Evolutionary conservation across 2,329 filamentous ascomycete species (phyloP), one percentile per base, ranked within the genome.

Genomic region (Metarhizium brunneum): DNA sequence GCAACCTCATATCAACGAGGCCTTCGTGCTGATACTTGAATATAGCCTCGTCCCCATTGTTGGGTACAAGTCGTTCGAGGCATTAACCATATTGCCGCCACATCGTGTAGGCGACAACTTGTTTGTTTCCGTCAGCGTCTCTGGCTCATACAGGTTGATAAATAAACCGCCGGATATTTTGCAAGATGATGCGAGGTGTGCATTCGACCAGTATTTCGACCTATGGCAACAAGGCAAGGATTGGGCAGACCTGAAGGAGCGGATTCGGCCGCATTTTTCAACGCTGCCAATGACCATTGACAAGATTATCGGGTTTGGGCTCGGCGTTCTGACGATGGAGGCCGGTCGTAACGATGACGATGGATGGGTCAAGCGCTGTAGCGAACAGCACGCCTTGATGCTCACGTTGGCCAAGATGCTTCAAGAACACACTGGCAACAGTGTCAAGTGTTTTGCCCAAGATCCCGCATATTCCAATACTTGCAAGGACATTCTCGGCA

Each of bases 391-490:
- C 29, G 47, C 55, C 7, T 47, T 57, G 55, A 18, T 57, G 52
- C n/a, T 57, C 16, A 50, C 48, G n/a, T 35, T 54, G 52, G 52
- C 49, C 29, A 14, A 7, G 40, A 38, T 51, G 6, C 7, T 57
- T 6, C 42, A 50, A 53, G 13, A 18, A 25, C 29, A 16, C 6
- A 54, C 55, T 20, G 55, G 55, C 36, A 40, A 20, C 14, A 32
- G 43, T 8, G 30, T 54, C 16, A 32, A 29, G 30, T 57, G 55
- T 38, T 56, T 47, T 32, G 54, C 49, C 11, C 60, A 62, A 47
- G 60, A 62, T 18, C 60, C 60, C 7, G 53, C 35, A 5, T 60
- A 62, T 13, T 18, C 25, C 2, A 43, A 18, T 4, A 29, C 35
- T 13, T 56, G 58, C 25, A 55, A 56, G 53, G 35, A 40, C 13